Base-by-base conservation (phyloP, 2,329 filamentous ascomycete species). In the Stagonosporopsis rhizophila region DNA sequence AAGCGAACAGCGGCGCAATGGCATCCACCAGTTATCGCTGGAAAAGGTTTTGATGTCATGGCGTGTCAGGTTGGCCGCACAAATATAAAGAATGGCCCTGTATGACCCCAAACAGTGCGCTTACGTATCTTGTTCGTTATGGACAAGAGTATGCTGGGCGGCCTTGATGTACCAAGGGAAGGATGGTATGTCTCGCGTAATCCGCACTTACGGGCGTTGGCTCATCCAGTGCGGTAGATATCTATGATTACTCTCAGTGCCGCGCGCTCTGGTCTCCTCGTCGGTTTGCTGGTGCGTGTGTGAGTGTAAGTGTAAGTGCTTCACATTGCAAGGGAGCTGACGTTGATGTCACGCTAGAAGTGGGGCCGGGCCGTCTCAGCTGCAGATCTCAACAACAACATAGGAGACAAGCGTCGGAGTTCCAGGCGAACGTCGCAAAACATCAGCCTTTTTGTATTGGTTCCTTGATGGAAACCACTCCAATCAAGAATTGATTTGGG, bases 1-100 rank as follows among this genome's bases (percentile, higher is more conserved):
- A 70, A 74, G 6, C 64, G 61, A 25, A 68, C 51, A 2, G 42
- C 38, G n/a, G 48, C 56, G 52, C 72, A 74, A 35, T 58, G 47
- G 55, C 70, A 74, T 25, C 67, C 56, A 23, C 72, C 72, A 19
- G 60, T 61, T n/a, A 74, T 56, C 6, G 64, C 51, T n/a, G 72
- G 72, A 28, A 73, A 74, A 0, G 66, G 59, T 17, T 52, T 48
- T 19, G 58, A 59, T 1, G 59, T 37, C 63, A 64, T 65, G 12
- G 12, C 28, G 20, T 42, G n/a, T 44, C 9, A 22, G 12, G 11
- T 6, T 15, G 37, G 3, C 30, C 3, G 14, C 14, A 32, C 14
- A 15, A 6, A 3, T 32, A 15, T 15, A 1, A 32, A n/a, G 3
- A 2, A 2, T 15, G 4, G 15, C 6, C 14, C 14, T 15, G 30